Percentiles rank a stretch among this genome's conserved stretches.
Evolutionary conservation across 345 rosid species (phyloP).

Genomic region (Bruguiera gymnorhiza): DNA sequence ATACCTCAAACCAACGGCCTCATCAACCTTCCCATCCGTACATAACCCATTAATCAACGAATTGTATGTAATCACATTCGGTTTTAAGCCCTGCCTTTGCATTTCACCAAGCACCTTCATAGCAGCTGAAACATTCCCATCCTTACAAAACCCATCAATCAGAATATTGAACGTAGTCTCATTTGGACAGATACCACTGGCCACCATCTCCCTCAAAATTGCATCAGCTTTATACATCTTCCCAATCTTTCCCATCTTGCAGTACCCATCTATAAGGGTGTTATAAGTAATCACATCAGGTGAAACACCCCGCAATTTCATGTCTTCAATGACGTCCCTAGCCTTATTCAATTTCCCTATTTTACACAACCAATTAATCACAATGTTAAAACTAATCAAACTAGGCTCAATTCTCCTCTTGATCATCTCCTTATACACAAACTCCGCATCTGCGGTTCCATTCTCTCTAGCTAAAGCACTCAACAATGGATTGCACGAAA

Average conservation of each 20-base stretch:
- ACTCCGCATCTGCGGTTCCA: slow-evolving; percentile 47
- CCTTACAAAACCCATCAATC: slow-evolving; percentile 81
- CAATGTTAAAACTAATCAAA: slow-evolving; percentile 49
- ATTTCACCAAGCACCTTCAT: slow-evolving; percentile 63
- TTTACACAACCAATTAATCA: slow-evolving; percentile 62
- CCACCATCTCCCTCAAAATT: slow-evolving; percentile 64
- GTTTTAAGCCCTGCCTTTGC: slow-evolving; percentile 53
- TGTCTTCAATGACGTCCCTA: slow-evolving; percentile 59
- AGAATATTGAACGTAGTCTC: slow-evolving; percentile 68
- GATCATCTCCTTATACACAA: slow-evolving; percentile 59
- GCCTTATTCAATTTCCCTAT: slow-evolving; percentile 73
- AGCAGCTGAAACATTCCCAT: slow-evolving; percentile 49
- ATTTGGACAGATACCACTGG: slow-evolving; percentile 40
- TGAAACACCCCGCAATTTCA: slow-evolving; percentile 49
- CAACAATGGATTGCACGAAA: slow-evolving; percentile 77
- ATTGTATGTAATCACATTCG: slow-evolving; percentile 58
- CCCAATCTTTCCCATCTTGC: slow-evolving; percentile 59
- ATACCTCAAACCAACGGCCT: slow-evolving; percentile 46
- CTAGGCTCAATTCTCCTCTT: slow-evolving; percentile 52
- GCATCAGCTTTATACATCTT: slow-evolving; percentile 80
- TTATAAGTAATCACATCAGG: slow-evolving; percentile 64
- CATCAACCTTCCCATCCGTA: slow-evolving; percentile 42
- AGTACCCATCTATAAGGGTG: slow-evolving; percentile 63
- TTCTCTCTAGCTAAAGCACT: slow-evolving; percentile 52
- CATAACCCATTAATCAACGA: slow-evolving; percentile 56